phyloP scores from a whole-genome alignment of 768 basidiomycete genomes.

The Naganishia vishniacii region DNA sequence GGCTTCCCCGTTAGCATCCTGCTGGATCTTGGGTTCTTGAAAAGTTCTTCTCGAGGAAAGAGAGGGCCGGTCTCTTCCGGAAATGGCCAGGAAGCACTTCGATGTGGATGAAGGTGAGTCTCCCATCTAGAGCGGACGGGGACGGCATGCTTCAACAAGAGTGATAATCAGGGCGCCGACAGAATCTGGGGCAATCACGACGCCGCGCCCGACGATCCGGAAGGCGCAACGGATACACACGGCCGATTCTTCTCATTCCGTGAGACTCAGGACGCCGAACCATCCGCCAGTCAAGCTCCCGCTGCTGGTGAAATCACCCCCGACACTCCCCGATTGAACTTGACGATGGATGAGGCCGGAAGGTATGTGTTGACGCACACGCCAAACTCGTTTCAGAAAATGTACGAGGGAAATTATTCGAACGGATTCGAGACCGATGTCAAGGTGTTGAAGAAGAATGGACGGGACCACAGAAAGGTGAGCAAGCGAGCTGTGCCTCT shows the following conservation, averaged over 20 bases:
- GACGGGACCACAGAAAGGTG: conserved; percentile 63
- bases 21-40: conserved; percentile 50
- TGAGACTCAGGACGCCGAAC: conserved; percentile 30
- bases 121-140: neutral
- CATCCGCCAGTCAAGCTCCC: neutral
- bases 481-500: neutral
- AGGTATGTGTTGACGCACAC: conserved; percentile 78
- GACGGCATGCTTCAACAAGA: neutral
- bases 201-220: conserved; percentile 73
- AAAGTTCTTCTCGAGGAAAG: conserved; percentile 74
- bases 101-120: conserved; percentile 81
- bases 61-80: conserved; percentile 81
- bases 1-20: conserved; percentile 42
- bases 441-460: conserved; percentile 57
- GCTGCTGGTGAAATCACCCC: conserved; percentile 32
- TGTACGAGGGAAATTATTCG: conserved; percentile 68
- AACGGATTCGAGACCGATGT: conserved; percentile 47
- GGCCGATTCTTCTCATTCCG: conserved; percentile 81
- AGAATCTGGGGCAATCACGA: conserved; percentile 72
- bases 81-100: conserved; percentile 93
- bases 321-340: conserved; percentile 53
- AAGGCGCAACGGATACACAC: conserved; percentile 56
- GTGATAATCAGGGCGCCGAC: conserved; percentile 38
- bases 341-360: conserved; percentile 71
- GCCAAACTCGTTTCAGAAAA: conserved; percentile 50